These are phyloP conservation scores for Starmera pachycereana DNA, from an alignment of 805 yeast species.

Conservation along the genomic window DNA sequence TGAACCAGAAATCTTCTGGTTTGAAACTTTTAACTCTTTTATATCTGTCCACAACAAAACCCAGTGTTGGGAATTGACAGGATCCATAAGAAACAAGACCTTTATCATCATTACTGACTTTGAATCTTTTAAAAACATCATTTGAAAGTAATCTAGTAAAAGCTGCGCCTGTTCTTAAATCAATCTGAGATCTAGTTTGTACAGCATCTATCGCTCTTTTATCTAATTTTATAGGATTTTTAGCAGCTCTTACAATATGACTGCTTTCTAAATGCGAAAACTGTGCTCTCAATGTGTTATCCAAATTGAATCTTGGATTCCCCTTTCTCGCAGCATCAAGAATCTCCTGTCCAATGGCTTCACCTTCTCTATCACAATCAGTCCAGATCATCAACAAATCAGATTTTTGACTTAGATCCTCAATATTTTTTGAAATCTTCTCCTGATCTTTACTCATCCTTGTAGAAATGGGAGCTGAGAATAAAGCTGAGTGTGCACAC, in stretches of 20 bases:
- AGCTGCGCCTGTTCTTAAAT: conserved; percentile 79
- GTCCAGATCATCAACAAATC: conserved; percentile 87
- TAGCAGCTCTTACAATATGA: conserved; percentile 72
- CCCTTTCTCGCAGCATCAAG: conserved; percentile 51
- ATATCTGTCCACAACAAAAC: conserved; percentile 90
- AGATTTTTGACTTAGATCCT: conserved; percentile 48
- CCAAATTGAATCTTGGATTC: conserved; percentile 33
- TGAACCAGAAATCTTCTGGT: conserved; percentile 74
- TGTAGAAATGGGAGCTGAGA: conserved; percentile 57
- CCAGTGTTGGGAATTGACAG: conserved; percentile 95
- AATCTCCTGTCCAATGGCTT: conserved; percentile 81
- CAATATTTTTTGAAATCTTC: conserved; percentile 55
- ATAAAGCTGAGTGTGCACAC: conserved; percentile 53
- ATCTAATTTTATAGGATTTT: conserved; percentile 53
- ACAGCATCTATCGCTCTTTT: conserved; percentile 74
- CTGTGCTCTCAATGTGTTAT: conserved; percentile 58
- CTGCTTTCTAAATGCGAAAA: conserved; percentile 78
- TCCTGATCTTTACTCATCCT: conserved; percentile 28
- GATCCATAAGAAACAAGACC: conserved; percentile 62
- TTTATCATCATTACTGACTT: conserved; percentile 3
- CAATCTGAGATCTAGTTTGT: conserved; percentile 75
- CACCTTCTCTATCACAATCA: conserved; percentile 97
- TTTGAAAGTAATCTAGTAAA: conserved; percentile 75
- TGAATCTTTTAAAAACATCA: conserved; percentile 16
- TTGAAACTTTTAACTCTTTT: conserved; percentile 61